These are phyloP conservation scores for Penicillium sp. DNA, from an alignment of 2,329 filamentous ascomycete species.

Conservation along the genomic window DNA sequence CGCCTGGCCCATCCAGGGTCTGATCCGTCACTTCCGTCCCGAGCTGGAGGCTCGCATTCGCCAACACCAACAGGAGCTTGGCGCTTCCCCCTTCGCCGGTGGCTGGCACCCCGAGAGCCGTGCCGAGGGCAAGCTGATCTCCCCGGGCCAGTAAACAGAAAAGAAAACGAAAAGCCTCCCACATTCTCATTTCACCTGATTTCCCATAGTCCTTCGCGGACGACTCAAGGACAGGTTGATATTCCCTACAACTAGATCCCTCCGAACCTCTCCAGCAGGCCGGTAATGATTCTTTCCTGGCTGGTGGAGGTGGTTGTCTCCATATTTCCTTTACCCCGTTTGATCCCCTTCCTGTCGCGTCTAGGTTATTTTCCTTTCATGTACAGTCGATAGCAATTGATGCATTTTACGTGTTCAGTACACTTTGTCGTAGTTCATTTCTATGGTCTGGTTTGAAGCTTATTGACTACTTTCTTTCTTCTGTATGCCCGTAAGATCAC, in stretches of 20 bases:
- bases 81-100: constrained; percentile 77
- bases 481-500: too few species aligned
- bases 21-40: constrained; percentile 97
- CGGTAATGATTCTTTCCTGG: constrained; percentile 19
- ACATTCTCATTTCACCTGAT: neutral
- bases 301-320: constrained; percentile 24
- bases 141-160: constrained; percentile 79
- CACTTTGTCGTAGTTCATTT: neutral
- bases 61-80: constrained; percentile 73
- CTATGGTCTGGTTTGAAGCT: too few species aligned
- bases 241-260: constrained; percentile 23
- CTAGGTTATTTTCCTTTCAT: constrained; percentile 29
- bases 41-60: constrained; percentile 91
- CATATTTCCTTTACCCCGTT: constrained; percentile 27
- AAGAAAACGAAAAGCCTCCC: neutral
- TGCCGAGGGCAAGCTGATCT: constrained; percentile 79
- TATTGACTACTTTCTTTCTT: too few species aligned
- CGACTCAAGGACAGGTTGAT: constrained; percentile 22
- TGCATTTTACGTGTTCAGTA: constrained; percentile 30
- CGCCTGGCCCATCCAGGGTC: constrained; percentile 96
- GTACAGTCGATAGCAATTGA: constrained; percentile 36
- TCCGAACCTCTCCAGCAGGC: constrained; percentile 16
- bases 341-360: constrained; percentile 32
- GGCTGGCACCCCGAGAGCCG: constrained; percentile 80
- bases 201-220: constrained; percentile 20